These are phyloP conservation scores for Blastobotrys chiropterorum DNA, from an alignment of 805 yeast species.

Conservation along the genomic window DNA sequence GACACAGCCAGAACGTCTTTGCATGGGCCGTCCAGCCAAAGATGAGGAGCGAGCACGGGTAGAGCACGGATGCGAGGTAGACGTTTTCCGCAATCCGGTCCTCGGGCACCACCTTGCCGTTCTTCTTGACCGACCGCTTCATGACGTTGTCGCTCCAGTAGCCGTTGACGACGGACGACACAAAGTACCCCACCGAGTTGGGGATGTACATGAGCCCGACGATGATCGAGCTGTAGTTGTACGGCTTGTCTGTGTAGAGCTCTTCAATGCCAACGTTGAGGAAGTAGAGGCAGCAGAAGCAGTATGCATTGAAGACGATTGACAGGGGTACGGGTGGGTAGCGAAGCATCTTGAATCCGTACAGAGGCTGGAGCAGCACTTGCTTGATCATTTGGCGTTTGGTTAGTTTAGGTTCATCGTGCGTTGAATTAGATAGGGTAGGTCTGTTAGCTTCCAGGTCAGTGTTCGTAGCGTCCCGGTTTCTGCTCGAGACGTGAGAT, in stretches of 20 bases:
- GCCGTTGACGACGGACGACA: conserved; percentile 78
- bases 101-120: conserved; percentile 71
- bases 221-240: conserved; percentile 57
- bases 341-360: conserved; percentile 51
- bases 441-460: conserved; percentile 1
- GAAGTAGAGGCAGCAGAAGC: conserved; percentile 64
- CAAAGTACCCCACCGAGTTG: conserved; percentile 67
- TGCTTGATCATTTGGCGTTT: background rate
- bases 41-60: conserved; percentile 60
- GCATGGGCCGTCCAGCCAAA: conserved; percentile 78
- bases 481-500: background rate
- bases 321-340: conserved; percentile 74
- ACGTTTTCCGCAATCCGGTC: conserved; percentile 73
- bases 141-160: conserved; percentile 65
- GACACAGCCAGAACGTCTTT: conserved; percentile 67
- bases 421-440: conserved; percentile 5
- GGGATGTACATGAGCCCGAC: conserved; percentile 78
- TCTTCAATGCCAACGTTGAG: conserved; percentile 69
- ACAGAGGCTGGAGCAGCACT: conserved; percentile 45
- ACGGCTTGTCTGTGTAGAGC: conserved; percentile 57
- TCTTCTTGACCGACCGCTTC: conserved; percentile 42
- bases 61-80: conserved; percentile 53
- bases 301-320: conserved; percentile 59
- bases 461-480: background rate
- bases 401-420: no score